Conservation (phyloP, 257 asterid genomes). For the Solanum neorickii region DNA sequence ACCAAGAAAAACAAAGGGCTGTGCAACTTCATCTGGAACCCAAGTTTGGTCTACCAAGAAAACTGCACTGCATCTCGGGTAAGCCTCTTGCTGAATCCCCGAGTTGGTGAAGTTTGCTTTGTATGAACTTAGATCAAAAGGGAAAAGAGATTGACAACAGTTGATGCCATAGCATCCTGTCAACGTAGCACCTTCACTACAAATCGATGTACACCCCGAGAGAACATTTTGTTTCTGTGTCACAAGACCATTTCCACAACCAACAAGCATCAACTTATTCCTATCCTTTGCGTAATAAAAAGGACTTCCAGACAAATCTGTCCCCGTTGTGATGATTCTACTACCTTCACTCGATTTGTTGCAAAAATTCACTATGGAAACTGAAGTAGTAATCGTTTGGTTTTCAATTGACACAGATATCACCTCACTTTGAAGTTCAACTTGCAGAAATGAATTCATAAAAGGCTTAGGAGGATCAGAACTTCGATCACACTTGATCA, state of each 20-base stretch:
- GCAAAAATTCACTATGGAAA: background rate
- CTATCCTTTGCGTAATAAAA: background rate
- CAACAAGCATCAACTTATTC: constrained; percentile 9
- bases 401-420: background rate
- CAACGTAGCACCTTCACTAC: background rate
- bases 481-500: background rate
- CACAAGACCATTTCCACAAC: constrained; percentile 15
- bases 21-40: background rate
- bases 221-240: background rate
- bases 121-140: constrained; percentile 1
- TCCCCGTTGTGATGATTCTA: background rate
- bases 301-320: background rate
- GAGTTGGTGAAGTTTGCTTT: background rate
- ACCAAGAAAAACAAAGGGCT: background rate
- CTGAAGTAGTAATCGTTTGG: constrained; percentile 1
- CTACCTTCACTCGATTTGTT: background rate
- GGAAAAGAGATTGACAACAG: constrained; percentile 12
- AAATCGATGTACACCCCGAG: constrained; percentile 13
- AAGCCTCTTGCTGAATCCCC: background rate
- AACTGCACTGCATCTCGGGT: background rate
- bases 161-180: constrained; percentile 13
- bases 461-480: background rate
- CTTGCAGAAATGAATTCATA: background rate
- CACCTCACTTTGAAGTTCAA: background rate
- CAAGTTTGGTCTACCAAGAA: constrained; percentile 9